These are phyloP conservation scores for Lactuca saligna DNA, from an alignment of 129 eudicot genomes.

Conservation along the genomic window DNA sequence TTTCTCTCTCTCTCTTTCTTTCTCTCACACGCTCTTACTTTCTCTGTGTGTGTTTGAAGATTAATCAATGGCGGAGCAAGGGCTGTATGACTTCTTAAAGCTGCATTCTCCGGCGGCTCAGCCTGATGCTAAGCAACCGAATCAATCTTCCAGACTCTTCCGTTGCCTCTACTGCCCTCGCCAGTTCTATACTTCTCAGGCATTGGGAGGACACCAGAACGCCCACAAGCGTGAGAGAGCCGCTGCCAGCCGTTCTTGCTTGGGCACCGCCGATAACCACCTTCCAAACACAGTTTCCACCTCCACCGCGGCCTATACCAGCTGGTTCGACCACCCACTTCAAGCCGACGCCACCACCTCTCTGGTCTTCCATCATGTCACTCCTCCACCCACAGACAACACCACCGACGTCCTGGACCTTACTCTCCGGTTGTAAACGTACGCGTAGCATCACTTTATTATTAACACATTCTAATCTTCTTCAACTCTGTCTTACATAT, in stretches of 20 bases:
- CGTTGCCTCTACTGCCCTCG: constrained; percentile 59
- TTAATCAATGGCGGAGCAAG: background rate
- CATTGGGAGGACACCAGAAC: constrained; percentile 72
- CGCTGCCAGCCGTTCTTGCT: constrained; percentile 12
- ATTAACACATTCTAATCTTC: background rate
- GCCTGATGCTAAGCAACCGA: background rate
- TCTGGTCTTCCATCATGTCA: background rate
- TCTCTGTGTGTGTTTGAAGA: background rate
- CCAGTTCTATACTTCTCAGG: constrained; percentile 68
- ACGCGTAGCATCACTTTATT: background rate
- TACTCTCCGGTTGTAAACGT: constrained; percentile 42
- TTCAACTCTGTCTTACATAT: no score
- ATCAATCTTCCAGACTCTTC: constrained; percentile 26
- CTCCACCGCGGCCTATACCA: background rate
- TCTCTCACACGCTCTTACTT: no score
- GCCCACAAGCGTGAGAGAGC: constrained; percentile 60
- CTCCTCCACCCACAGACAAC: background rate
- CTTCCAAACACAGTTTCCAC: constrained; percentile 1
- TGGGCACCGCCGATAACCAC: background rate
- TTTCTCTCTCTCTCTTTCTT: background rate
- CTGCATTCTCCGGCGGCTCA: background rate
- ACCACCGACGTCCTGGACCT: constrained; percentile 40
- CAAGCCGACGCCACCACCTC: constrained; percentile 5
- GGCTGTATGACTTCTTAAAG: background rate
- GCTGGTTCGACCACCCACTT: constrained; percentile 14